Evolutionary conservation across 2,329 filamentous ascomycete genomes (phyloP).

Genomic region (Ceratocystiopsis brevicomis): DNA sequence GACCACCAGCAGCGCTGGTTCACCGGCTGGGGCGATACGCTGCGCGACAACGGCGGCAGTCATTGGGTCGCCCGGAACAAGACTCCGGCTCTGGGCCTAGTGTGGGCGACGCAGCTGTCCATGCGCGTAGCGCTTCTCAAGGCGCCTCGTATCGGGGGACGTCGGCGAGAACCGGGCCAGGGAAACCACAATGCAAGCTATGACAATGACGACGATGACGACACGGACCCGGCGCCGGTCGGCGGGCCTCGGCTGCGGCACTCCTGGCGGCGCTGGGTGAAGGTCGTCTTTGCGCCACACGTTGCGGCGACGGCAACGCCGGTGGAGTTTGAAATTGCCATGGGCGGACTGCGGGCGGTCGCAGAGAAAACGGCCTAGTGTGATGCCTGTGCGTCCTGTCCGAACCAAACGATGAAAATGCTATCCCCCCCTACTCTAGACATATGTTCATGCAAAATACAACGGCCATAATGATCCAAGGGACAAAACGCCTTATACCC

Average conservation of each 20-base stretch:
- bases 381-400: no score
- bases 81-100: slow-evolving; percentile 69
- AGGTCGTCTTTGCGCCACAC: slow-evolving; percentile 79
- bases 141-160: slow-evolving; percentile 25
- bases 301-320: slow-evolving; percentile 30
- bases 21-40: slow-evolving; percentile 77
- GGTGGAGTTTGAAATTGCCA: slow-evolving; percentile 57
- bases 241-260: slow-evolving; percentile 9
- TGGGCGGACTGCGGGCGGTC: slow-evolving; percentile 33
- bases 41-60: slow-evolving; percentile 26
- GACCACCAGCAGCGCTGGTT: slow-evolving; percentile 91
- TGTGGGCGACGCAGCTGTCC: slow-evolving; percentile 81
- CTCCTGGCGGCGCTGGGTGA: slow-evolving; percentile 56
- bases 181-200: slow-evolving; percentile 11
- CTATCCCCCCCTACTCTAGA: not conserved
- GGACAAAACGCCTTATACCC: not conserved
- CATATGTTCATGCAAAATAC: not conserved
- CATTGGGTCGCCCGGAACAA: slow-evolving; percentile 34
- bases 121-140: slow-evolving; percentile 69
- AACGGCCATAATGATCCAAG: not conserved
- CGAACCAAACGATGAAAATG: no score
- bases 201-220: slow-evolving; percentile 5
- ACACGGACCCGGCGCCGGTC: slow-evolving; percentile 17
- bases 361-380: not conserved
- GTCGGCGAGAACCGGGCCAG: slow-evolving; percentile 22